Conservation (phyloP, 352 stramenopile genomes). For the Pythium aristosporum region DNA sequence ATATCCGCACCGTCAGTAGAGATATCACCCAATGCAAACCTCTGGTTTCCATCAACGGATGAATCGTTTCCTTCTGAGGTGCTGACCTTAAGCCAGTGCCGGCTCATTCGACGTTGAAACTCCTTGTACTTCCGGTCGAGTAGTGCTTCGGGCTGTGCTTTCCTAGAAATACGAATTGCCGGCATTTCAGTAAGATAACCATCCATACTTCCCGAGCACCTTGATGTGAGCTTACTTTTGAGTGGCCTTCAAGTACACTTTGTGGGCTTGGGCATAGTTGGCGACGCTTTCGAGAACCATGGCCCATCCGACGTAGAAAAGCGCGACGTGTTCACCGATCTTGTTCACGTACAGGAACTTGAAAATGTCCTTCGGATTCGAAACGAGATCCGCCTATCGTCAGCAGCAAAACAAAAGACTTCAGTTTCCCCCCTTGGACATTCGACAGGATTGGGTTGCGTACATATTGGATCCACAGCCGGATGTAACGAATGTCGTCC, state of each 20-base stretch:
- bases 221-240: constrained; percentile 62
- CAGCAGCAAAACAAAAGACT: neutral
- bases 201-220: neutral
- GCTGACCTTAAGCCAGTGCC: constrained; percentile 75
- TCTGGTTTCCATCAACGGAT: constrained; percentile 45
- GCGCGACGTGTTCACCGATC: constrained; percentile 72
- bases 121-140: constrained; percentile 78
- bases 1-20: constrained; percentile 49
- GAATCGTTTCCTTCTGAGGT: constrained; percentile 32
- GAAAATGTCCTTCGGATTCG: constrained; percentile 88
- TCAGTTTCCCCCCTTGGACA: neutral
- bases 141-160: constrained; percentile 65
- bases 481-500: constrained; percentile 80
- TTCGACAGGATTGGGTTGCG: constrained; percentile 15
- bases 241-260: constrained; percentile 84
- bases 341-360: constrained; percentile 88
- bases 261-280: constrained; percentile 83
- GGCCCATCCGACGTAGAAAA: constrained; percentile 88
- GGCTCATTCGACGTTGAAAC: constrained; percentile 82
- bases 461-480: constrained; percentile 89
- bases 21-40: constrained; percentile 63
- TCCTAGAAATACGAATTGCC: constrained; percentile 31
- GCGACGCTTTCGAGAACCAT: constrained; percentile 78
- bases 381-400: constrained; percentile 77
- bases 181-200: neutral